These are phyloP conservation scores for Hypocrella siamensis DNA, from an alignment of 2,329 filamentous ascomycete species.

Conservation along the genomic window DNA sequence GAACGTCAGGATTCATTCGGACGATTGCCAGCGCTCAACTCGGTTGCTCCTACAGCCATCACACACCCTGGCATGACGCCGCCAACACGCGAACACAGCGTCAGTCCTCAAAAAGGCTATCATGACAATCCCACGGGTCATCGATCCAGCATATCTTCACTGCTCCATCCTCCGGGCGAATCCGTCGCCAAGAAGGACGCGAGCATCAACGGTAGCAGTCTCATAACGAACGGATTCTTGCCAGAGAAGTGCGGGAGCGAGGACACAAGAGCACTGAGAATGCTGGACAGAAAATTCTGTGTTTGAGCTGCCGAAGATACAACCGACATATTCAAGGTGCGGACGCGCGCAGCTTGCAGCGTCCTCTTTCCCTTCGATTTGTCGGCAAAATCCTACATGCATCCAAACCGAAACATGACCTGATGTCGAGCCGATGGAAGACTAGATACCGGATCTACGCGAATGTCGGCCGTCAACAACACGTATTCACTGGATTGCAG, in stretches of 20 bases:
- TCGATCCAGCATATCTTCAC: slow-evolving; percentile 31
- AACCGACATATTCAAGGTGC: too few relatives aligned
- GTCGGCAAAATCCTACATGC: too few relatives aligned
- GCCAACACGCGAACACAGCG: slow-evolving; percentile 29
- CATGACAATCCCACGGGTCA: slow-evolving; percentile 16
- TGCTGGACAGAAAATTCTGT: slow-evolving; percentile 45
- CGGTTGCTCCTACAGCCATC: slow-evolving; percentile 7
- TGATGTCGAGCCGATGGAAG: too few relatives aligned
- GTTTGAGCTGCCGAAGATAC: slow-evolving; percentile 8
- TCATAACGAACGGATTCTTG: slow-evolving; percentile 11
- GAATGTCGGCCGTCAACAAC: too few relatives aligned
- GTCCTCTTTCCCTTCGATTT: too few relatives aligned
- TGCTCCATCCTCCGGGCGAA: slow-evolving; percentile 37
- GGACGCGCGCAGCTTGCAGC: too few relatives aligned
- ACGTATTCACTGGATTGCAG: too few relatives aligned
- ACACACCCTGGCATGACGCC: slow-evolving; percentile 18
- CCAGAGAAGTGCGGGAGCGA: slow-evolving; percentile 31
- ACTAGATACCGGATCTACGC: too few relatives aligned
- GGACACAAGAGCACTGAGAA: slow-evolving; percentile 48
- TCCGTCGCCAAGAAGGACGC: slow-evolving; percentile 20
- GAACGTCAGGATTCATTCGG: slow-evolving; percentile 28
- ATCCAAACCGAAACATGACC: too few relatives aligned
- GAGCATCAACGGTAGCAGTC: slow-evolving; percentile 26
- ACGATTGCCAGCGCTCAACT: slow-evolving; percentile 25
- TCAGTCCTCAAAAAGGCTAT: slow-evolving; percentile 29